Conservation (phyloP, 331 rosid species). For the Pyracantha coccinea region DNA sequence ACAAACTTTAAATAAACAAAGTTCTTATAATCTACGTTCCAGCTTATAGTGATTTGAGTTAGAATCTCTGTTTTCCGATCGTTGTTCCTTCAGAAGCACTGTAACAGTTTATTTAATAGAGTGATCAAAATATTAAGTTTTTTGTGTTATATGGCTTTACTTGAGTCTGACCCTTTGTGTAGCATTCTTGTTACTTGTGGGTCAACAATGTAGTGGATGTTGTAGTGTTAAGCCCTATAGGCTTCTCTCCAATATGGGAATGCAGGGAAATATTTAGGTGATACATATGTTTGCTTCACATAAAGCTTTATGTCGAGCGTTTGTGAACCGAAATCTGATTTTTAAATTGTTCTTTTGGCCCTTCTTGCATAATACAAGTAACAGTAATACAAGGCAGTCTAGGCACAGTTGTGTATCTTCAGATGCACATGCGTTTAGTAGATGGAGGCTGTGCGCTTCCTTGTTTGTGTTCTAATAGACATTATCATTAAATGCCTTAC, state of each 20-base stretch:
- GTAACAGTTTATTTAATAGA: neutral
- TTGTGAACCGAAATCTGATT: neutral
- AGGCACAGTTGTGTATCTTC: neutral
- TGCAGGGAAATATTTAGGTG: neutral
- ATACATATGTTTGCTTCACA: neutral
- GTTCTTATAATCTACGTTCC: neutral
- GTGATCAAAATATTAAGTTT: no score
- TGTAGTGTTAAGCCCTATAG: neutral
- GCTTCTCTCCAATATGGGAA: neutral
- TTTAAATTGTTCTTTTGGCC: neutral
- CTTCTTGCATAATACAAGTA: neutral
- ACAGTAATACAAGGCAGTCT: neutral
- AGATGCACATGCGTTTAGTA: neutral
- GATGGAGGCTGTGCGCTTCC: neutral
- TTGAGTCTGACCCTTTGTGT: neutral
- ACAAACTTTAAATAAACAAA: neutral
- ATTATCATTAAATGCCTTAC: neutral
- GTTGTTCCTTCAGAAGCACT: neutral
- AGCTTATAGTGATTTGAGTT: neutral
- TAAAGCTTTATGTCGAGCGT: neutral
- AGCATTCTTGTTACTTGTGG: neutral
- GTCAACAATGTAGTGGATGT: neutral
- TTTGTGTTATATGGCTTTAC: neutral
- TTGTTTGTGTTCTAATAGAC: neutral
- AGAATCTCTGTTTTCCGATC: neutral